Evolutionary conservation across 1,284 basidiomycete species (phyloP), one percentile per base, ranked within the genome.

Genomic region (Chalciporus piperatoides): DNA sequence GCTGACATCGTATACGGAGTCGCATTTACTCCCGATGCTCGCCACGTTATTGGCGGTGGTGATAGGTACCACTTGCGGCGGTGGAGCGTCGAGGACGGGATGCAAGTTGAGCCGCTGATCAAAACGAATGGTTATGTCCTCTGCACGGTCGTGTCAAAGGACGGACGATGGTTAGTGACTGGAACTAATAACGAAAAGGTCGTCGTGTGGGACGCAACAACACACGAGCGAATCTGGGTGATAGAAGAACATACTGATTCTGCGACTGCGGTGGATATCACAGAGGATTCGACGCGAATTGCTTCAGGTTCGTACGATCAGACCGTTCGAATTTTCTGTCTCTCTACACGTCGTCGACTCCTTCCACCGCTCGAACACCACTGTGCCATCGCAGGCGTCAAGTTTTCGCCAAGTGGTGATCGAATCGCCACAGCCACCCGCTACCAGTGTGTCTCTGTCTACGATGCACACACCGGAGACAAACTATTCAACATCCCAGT

Each of bases 111-210:
- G 2, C n/a, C 5, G 1, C 6, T 4, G n/a, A 27, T 44, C 17
- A 35, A 30, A 7, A 12, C 9, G 3, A 32, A 51, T 38, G 9
- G 6, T 1, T 2, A 1, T 2, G 24, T 41, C n/a, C 6, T 5
- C 1, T 39, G 30, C 15, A 10, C 50, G 2, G 52, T 48, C 0
- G 41, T 59, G 1, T 58, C 55, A 0, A 42, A 40, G 17, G 53
- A 58, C 11, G 40, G 42, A 3, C 11, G 10, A 25, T 45, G 40
- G 35, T 43, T 55, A 3, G 56, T 46, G 15, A 44, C 33, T 6
- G 49, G n/a, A 45, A 33, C 6, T 6, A 4, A 3, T 5, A 30
- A 19, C n/a, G 9, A 3, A 3, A 15, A 35, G 4, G 4, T 35
- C 6, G 11, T 30, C 12, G 38, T 52, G 0, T 51, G 42, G 41